Conservation (phyloP, 805 yeast species). For the Dipodascus albidus region DNA sequence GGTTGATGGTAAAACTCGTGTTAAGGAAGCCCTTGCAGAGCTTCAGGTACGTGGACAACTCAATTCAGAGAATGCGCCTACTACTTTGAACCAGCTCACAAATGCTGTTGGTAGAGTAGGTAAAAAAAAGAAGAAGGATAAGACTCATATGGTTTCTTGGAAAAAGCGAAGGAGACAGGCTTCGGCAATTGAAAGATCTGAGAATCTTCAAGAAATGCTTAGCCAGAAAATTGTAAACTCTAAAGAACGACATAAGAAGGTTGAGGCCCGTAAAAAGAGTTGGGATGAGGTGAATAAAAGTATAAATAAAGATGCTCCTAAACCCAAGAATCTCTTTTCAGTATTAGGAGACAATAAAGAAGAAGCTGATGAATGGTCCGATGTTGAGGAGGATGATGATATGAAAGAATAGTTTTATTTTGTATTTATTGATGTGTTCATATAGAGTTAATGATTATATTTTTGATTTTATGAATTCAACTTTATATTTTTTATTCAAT, state of each 20-base stretch:
- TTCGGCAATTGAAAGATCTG: slow-evolving; percentile 13
- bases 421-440: too few relatives aligned
- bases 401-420: background rate
- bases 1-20: slow-evolving; percentile 14
- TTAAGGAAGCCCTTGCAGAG: slow-evolving; percentile 18
- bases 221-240: slow-evolving; percentile 21
- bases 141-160: slow-evolving; percentile 9
- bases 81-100: slow-evolving; percentile 2
- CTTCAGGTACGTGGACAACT: slow-evolving; percentile 14
- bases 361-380: background rate
- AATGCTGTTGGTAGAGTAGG: slow-evolving; percentile 1
- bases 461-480: too few relatives aligned
- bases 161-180: slow-evolving; percentile 13
- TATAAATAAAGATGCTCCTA: background rate
- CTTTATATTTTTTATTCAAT: too few relatives aligned
- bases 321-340: background rate
- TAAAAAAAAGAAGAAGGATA: slow-evolving; percentile 11
- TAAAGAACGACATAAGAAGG: slow-evolving; percentile 16
- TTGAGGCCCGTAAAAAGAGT: slow-evolving; percentile 15
- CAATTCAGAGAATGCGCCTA: slow-evolving; percentile 2
- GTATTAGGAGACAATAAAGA: background rate
- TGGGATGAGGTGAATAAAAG: slow-evolving; percentile 6
- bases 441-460: too few relatives aligned
- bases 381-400: background rate
- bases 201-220: slow-evolving; percentile 17